Evolutionary conservation across 1,284 basidiomycete species (phyloP), one percentile per base, ranked within the genome.

Genomic region (Cutaneotrichosporon daszewskae): DNA sequence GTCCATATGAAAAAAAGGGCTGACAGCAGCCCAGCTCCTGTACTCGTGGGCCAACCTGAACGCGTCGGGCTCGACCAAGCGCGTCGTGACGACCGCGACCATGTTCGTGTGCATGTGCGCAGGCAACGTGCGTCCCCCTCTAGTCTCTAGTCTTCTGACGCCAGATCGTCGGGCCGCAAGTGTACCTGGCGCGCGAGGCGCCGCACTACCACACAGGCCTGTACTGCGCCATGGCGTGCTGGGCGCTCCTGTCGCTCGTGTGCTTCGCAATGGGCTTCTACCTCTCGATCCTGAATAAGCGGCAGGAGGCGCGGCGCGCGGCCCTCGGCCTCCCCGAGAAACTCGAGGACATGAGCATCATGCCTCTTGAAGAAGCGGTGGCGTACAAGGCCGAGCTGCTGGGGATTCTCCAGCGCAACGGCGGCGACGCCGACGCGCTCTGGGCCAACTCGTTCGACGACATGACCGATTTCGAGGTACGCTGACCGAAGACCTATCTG

Each of bases 41-140:
- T 54, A 58, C 48, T 59, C 60, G 19, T 64, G 60, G 62, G 54
- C 53, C 26, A 64, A 62, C 49, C 43, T 64, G 18, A 66, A 66
- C 52, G 61, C 62, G 5, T 62, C 60, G 8, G 66, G 66, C 26
- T 59, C 60, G 10, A 68, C 66, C 43, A 68, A 68, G 47, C 61
- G 60, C 41, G 60, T 65, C 18, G 52, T 62, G 19, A 68, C 61
- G 18, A 65, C 62, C 17, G 60, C 61, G 14, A 57, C 38, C 26
- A 48, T 47, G 41, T 52, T 60, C 40, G 59, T 37, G n/a, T 55
- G 51, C 24, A 46, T 58, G 14, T 59, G 55, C 19, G 37, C 57
- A 35, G 57, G 59, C 27, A 33, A 37, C 32, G n/a, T n/a, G n/a
- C n/a, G n/a, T n/a, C n/a, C n/a, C n/a, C n/a, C n/a, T n/a, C n/a